Conservation (phyloP, 1,284 basidiomycete species). For the Wallemia hederae region DNA sequence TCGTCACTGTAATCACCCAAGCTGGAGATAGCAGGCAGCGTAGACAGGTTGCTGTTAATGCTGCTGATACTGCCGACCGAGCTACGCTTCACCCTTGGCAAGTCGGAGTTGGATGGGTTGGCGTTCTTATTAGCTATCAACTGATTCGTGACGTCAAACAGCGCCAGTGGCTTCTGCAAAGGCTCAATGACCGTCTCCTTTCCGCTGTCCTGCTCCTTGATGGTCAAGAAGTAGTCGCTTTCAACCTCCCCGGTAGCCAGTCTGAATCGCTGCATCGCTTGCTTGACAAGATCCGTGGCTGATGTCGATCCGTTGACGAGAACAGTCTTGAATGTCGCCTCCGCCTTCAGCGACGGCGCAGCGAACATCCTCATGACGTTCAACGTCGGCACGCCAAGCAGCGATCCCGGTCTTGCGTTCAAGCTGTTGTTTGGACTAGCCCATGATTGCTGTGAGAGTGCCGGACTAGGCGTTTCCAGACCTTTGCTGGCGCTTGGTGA, state of each 20-base stretch:
- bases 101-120: slow-evolving; percentile 20
- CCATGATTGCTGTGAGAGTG: slow-evolving; percentile 23
- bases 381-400: slow-evolving; percentile 41
- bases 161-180: slow-evolving; percentile 47
- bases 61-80: slow-evolving; percentile 80
- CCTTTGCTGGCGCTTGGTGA: background rate
- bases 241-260: slow-evolving; percentile 31
- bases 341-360: slow-evolving; percentile 48
- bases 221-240: slow-evolving; percentile 56
- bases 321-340: slow-evolving; percentile 93
- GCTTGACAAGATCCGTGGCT: slow-evolving; percentile 50
- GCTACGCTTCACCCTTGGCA: slow-evolving; percentile 68
- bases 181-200: slow-evolving; percentile 36
- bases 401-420: slow-evolving; percentile 9
- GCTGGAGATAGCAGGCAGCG: slow-evolving; percentile 76
- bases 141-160: slow-evolving; percentile 59
- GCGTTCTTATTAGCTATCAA: slow-evolving; percentile 10
- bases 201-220: slow-evolving; percentile 67
- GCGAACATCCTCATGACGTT: slow-evolving; percentile 87
- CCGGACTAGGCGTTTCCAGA: background rate
- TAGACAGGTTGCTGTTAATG: slow-evolving; percentile 58
- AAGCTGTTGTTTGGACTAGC: background rate
- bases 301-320: slow-evolving; percentile 63
- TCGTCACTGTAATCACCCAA: slow-evolving; percentile 85
- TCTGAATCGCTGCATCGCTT: slow-evolving; percentile 78